Percentiles rank a stretch among this genome's conserved stretches.
Evolutionary conservation across 2,329 filamentous ascomycete genomes (phyloP).

Genomic region (Lizonia empirigonia): DNA sequence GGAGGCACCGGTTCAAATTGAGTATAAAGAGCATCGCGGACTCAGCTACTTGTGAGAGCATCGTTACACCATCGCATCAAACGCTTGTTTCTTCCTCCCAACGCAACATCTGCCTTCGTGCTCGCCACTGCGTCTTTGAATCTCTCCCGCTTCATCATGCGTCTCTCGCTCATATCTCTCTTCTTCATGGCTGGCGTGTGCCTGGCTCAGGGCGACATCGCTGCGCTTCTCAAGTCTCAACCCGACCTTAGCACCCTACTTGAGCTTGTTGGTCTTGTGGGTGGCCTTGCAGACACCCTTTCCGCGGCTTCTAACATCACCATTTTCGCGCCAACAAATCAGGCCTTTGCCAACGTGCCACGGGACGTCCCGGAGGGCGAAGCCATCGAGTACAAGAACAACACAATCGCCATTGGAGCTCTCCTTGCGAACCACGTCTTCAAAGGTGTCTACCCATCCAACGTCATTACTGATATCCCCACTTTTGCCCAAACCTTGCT

Average conservation of each 20-base stretch:
- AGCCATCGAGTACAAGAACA: slow-evolving; percentile 40
- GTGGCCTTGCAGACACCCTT: slow-evolving; percentile 48
- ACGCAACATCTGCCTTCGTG: neutral
- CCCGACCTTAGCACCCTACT: slow-evolving; percentile 41
- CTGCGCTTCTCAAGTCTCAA: slow-evolving; percentile 39
- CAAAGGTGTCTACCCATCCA: slow-evolving; percentile 54
- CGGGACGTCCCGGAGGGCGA: slow-evolving; percentile 33
- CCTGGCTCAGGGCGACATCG: slow-evolving; percentile 40
- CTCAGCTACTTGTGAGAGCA: neutral
- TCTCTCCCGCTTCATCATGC: slow-evolving; percentile 23
- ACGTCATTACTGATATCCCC: slow-evolving; percentile 45
- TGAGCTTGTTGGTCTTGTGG: slow-evolving; percentile 47
- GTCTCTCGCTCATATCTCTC: slow-evolving; percentile 23
- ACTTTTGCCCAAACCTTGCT: slow-evolving; percentile 57
- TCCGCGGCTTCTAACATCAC: slow-evolving; percentile 57
- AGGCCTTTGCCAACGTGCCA: slow-evolving; percentile 49
- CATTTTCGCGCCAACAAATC: slow-evolving; percentile 61
- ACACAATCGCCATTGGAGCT: slow-evolving; percentile 47
- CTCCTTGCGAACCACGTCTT: slow-evolving; percentile 64
- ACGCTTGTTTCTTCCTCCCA: neutral
- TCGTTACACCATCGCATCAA: slow-evolving; percentile 3
- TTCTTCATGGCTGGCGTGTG: slow-evolving; percentile 27
- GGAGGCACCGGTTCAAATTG: neutral
- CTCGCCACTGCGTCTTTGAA: slow-evolving; percentile 1
- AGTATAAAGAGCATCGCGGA: slow-evolving; percentile 17